Evolutionary conservation across 805 yeast genomes (phyloP).

Genomic region (Blastobotrys attinorum): DNA sequence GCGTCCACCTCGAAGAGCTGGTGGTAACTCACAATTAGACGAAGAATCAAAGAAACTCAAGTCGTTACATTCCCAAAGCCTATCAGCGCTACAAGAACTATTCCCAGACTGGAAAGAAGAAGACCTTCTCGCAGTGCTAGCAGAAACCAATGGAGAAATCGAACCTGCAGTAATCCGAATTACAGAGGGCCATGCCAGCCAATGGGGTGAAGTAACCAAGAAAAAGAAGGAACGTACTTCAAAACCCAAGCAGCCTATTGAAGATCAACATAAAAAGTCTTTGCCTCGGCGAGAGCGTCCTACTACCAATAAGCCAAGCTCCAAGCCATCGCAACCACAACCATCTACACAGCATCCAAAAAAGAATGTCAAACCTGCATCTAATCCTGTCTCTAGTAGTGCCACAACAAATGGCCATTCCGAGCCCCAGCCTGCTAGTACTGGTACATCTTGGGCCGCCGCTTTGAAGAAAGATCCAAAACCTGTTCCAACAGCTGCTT

Average conservation of each 20-base stretch:
- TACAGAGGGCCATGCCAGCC: conserved; percentile 80
- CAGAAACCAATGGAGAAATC: conserved; percentile 63
- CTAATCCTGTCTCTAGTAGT: conserved; percentile 16
- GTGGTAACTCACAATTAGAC: conserved; percentile 16
- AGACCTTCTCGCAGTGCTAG: conserved; percentile 68
- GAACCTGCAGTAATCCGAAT: conserved; percentile 80
- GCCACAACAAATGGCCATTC: conserved; percentile 2
- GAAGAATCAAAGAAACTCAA: conserved; percentile 28
- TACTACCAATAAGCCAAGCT: too few species aligned
- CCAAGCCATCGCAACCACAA: conserved; percentile 18
- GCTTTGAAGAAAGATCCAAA: conserved; percentile 3
- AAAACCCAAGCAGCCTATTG: conserved; percentile 16
- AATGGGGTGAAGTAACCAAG: conserved; percentile 89
- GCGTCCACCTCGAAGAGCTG: background rate
- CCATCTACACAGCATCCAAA: conserved; percentile 16
- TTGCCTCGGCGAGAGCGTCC: too few species aligned
- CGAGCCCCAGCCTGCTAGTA: background rate
- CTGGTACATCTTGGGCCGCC: background rate
- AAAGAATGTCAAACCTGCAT: conserved; percentile 10
- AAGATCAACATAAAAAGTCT: conserved; percentile 14
- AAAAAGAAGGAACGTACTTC: conserved; percentile 20
- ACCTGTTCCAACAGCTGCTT: conserved; percentile 9
- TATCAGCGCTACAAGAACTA: conserved; percentile 63
- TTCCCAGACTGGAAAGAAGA: conserved; percentile 93
- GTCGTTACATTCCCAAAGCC: conserved; percentile 27